Evolutionary conservation across 306 rosid genomes (phyloP).

Genomic region (Rosa multiflora): DNA sequence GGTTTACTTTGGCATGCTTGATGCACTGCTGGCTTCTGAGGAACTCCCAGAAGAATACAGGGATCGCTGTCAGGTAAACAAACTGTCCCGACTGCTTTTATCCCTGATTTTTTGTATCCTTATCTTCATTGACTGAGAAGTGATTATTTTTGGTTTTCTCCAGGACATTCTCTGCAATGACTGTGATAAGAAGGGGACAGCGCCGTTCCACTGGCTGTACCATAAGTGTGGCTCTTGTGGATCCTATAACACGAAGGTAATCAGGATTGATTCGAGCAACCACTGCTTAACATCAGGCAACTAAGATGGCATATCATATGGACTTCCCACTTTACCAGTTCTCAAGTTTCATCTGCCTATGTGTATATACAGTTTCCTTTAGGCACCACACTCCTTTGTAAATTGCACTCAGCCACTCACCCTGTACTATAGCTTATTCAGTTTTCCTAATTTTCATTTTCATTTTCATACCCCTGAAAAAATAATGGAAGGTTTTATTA

Average conservation of each 20-base stretch:
- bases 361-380: not conserved
- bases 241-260: constrained; percentile 55
- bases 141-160: not conserved
- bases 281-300: constrained; percentile 25
- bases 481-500: not conserved
- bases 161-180: constrained; percentile 63
- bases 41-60: constrained; percentile 52
- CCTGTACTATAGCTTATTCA: not conserved
- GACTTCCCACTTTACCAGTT: not conserved
- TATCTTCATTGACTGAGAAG: not conserved
- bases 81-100: not conserved
- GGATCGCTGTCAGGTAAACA: constrained; percentile 41
- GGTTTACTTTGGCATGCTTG: constrained; percentile 59
- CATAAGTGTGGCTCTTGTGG: constrained; percentile 50
- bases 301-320: constrained; percentile 12
- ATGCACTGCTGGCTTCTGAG: constrained; percentile 50
- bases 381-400: not conserved
- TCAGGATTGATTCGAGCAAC: constrained; percentile 30
- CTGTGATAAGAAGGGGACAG: constrained; percentile 48
- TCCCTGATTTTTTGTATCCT: not conserved
- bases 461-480: not conserved
- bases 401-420: not conserved
- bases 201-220: constrained; percentile 61
- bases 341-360: not conserved
- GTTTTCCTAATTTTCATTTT: not conserved